Conservation (phyloP, 73 alveolate species). For the Paramecium bursaria region DNA sequence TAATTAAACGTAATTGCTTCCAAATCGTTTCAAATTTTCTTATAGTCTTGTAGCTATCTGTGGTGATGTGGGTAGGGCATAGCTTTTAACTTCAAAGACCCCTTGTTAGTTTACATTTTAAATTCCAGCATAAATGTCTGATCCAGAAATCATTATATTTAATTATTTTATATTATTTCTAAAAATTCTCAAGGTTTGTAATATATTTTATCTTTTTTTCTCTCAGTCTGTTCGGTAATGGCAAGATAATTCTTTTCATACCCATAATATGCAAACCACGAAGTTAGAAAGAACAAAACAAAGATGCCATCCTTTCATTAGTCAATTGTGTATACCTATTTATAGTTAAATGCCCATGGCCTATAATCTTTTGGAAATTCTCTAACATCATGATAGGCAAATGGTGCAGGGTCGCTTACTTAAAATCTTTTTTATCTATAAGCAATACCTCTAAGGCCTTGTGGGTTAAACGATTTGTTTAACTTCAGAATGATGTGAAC, state of each 20-base stretch:
- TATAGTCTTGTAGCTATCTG: conserved; percentile 2
- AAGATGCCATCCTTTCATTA: not conserved
- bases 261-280: not conserved
- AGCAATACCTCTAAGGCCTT: not conserved
- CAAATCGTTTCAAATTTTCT: conserved; percentile 22
- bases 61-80: conserved; percentile 37
- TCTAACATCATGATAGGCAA: not conserved
- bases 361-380: not conserved
- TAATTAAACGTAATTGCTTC: conserved; percentile 8
- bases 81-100: conserved; percentile 3
- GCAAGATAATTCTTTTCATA: too few species aligned
- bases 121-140: too few species aligned
- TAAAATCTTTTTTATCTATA: too few species aligned
- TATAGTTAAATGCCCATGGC: not conserved
- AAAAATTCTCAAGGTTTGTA: too few species aligned
- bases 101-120: too few species aligned
- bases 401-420: not conserved
- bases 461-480: not conserved
- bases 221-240: too few species aligned
- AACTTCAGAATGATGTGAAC: not conserved
- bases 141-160: too few species aligned
- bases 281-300: too few species aligned
- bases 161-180: too few species aligned
- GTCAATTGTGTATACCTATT: not conserved
- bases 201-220: too few species aligned